Percentiles rank a stretch among this genome's conserved stretches.
Conservation (phyloP, 164 flowering plant species). For the Paratinospora sagittata region DNA sequence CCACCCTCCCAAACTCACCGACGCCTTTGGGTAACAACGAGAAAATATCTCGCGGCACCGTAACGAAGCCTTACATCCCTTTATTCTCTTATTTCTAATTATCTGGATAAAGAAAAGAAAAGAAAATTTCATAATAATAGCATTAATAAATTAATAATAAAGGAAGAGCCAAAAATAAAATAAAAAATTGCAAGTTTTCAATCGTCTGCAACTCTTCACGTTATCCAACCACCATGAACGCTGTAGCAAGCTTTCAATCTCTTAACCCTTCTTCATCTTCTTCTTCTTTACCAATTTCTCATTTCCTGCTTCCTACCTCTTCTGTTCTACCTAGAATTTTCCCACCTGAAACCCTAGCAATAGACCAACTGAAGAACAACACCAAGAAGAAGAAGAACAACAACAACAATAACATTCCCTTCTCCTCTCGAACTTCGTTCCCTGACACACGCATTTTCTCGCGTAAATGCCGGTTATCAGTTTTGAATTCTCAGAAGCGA, state of each 20-base stretch:
- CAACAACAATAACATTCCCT: not conserved
- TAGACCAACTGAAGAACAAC: not conserved
- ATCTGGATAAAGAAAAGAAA: too few relatives aligned
- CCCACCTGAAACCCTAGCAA: not conserved
- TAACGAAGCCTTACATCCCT: too few relatives aligned
- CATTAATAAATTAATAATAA: too few relatives aligned
- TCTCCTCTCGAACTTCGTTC: too few relatives aligned
- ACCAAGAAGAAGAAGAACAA: not conserved
- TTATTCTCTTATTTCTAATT: too few relatives aligned
- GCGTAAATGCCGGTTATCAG: not conserved
- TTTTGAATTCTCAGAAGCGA: conserved; percentile 12
- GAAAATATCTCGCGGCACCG: too few relatives aligned
- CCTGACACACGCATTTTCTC: not conserved
- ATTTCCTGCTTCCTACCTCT: not conserved
- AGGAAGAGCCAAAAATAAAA: too few relatives aligned
- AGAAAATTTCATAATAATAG: too few relatives aligned
- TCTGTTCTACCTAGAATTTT: not conserved
- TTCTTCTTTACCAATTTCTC: too few relatives aligned
- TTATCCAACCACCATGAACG: conserved; percentile 1
- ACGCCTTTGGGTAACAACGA: too few relatives aligned
- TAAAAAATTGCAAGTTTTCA: too few relatives aligned
- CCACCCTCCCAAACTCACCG: too few relatives aligned
- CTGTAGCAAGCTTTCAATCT: conserved; percentile 9
- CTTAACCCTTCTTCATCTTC: not conserved
- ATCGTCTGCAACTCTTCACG: not conserved